A percentile compares a stretch with the other conserved stretches of the same genome.
Conservation (phyloP, 2,329 filamentous ascomycete species). For the Penicillium italicum region DNA sequence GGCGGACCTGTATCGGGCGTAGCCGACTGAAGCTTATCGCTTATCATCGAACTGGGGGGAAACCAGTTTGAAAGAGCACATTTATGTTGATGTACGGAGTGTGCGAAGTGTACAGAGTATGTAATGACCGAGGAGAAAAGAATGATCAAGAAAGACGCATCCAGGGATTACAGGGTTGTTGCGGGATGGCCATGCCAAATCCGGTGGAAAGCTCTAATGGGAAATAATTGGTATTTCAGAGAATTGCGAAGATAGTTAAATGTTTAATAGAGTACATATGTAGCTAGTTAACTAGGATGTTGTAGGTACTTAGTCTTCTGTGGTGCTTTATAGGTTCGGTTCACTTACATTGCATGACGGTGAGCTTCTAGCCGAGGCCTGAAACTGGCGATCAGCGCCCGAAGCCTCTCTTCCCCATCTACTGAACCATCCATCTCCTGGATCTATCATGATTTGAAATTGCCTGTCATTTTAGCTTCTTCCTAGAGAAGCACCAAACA, state of each 20-base stretch:
- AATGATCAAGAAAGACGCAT: neutral
- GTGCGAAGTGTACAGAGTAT: neutral
- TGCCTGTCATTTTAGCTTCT: neutral
- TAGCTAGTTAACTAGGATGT: too few relatives aligned
- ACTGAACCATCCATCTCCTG: conserved; percentile 7
- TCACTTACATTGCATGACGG: conserved; percentile 2
- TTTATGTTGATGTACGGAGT: neutral
- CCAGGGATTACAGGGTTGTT: neutral
- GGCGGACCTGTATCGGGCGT: conserved; percentile 24
- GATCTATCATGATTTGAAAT: conserved; percentile 5
- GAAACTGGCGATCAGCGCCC: conserved; percentile 20
- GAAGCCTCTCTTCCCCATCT: conserved; percentile 13
- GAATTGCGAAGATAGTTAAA: neutral
- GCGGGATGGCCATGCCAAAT: conserved; percentile 11
- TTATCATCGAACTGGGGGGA: conserved; percentile 19
- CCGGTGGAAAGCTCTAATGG: conserved; percentile 10
- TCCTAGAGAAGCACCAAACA: neutral
- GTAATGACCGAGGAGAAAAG: neutral
- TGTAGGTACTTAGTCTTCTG: neutral
- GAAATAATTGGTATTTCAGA: neutral
- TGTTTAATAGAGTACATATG: neutral
- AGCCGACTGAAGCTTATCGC: conserved; percentile 19
- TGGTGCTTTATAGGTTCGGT: neutral
- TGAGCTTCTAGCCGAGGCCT: conserved; percentile 31
- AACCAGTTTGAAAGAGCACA: neutral